Evolutionary conservation across 495 filamentous ascomycete species (phyloP).

Genomic region (Penicillium ochrochloron): DNA sequence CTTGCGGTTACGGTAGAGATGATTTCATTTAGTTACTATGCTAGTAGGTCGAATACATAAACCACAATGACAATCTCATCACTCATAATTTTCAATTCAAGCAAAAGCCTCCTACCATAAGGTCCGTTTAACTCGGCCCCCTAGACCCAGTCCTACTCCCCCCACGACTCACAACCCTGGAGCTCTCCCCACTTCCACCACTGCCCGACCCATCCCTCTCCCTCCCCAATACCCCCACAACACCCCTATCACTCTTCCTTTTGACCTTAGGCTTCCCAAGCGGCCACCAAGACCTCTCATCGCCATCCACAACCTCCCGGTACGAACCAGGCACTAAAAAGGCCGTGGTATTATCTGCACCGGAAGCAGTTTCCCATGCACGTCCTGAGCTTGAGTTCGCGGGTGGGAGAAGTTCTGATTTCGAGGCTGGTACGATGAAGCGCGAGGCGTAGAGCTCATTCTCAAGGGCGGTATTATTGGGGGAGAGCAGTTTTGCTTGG

Average conservation of each 20-base stretch:
- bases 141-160: conserved; percentile 17
- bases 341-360: conserved; percentile 14
- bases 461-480: conserved; percentile 35
- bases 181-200: conserved; percentile 19
- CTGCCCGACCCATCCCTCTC: not conserved
- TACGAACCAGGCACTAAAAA: conserved; percentile 21
- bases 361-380: conserved; percentile 13
- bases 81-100: not conserved
- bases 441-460: conserved; percentile 37
- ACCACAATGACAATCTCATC: not conserved
- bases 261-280: conserved; percentile 12
- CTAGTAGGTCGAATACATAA: not conserved
- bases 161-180: conserved; percentile 18
- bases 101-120: not conserved
- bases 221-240: conserved; percentile 15
- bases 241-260: conserved; percentile 5
- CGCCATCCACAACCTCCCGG: conserved; percentile 24
- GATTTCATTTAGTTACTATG: conserved; percentile 16
- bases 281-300: conserved; percentile 27
- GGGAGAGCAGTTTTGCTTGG: conserved; percentile 39
- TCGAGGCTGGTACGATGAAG: conserved; percentile 30
- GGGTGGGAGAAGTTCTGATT: conserved; percentile 14
- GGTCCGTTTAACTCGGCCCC: not conserved
- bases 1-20: conserved; percentile 30
- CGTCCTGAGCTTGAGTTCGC: conserved; percentile 6